Evolutionary conservation across 2,329 filamentous ascomycete species (phyloP), one percentile per base, ranked within the genome.

Genomic region (Fusarium bactridioides): DNA sequence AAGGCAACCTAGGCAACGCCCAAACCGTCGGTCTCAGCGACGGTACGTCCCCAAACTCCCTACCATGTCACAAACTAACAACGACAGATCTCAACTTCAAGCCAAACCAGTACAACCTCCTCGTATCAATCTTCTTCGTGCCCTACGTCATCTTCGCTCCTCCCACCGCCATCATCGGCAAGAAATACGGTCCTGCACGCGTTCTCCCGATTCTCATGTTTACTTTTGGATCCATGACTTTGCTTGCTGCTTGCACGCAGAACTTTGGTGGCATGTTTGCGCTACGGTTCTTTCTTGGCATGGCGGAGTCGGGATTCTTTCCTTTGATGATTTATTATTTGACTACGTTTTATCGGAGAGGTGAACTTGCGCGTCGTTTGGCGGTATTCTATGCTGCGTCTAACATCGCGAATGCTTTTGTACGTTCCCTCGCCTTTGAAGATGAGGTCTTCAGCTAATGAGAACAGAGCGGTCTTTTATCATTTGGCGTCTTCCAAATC

Each of bases 101-200:
- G 1, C 63, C 64, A 3, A 60, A 60, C 4, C 64, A 67, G 1
- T 67, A 67, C 4, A 67, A 67, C n/a, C 64, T 67, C 9, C 16
- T 67, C 4, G 63, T 67, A 1, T 67, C 64, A 12, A 67, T 67
- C 13, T 67, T 67, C 21, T 67, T 67, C 31, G 64, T 67, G 3
- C 64, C 64, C 3, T 67, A 67, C 12, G 64, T 67, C 16, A 21
- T 67, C 5, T 67, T 67, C 4, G 63, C 64, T 25, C 64, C 64
- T 21, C 64, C 64, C 0, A 41, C 21, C 2, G 64, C 64, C 7
- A 67, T 67, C 10, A 27, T 67, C 13, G 64, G 64, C 21, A 67
- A 67, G 19, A 67, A 67, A 7, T 67, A 61, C 0, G 64, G 64
- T 0, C 23, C 64, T 19, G 64, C 64, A 1, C 33, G 63, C 7